phyloP scores from a whole-genome alignment of 2,329 filamentous ascomycete species.

The Rhynchosporium graminicola region DNA sequence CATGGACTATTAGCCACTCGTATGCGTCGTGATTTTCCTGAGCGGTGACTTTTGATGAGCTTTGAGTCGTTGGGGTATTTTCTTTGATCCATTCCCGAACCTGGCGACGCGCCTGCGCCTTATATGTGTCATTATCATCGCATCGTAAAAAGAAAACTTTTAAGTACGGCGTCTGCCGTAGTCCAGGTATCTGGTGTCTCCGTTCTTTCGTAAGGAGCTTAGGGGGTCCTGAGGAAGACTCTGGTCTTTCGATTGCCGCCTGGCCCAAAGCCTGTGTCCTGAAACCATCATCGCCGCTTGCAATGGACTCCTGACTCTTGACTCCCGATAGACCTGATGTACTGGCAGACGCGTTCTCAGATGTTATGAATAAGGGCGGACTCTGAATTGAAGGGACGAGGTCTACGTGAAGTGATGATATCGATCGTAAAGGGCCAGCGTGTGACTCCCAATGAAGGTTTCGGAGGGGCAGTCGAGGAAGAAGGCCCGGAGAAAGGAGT shows the following conservation, averaged over 20 bases:
- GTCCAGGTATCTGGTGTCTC: constrained; percentile 90
- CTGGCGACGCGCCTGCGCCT: constrained; percentile 72
- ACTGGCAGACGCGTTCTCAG: constrained; percentile 41
- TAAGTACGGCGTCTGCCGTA: constrained; percentile 90
- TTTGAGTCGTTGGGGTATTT: constrained; percentile 62
- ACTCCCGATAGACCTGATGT: constrained; percentile 39
- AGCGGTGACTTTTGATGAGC: constrained; percentile 57
- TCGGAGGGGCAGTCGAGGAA: constrained; percentile 77
- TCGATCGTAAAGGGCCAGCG: constrained; percentile 85
- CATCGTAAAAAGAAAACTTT: constrained; percentile 88
- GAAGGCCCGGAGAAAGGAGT: constrained; percentile 74
- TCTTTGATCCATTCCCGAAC: constrained; percentile 90
- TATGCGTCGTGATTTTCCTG: constrained; percentile 95
- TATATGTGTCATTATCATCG: constrained; percentile 95
- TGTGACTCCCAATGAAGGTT: constrained; percentile 98
- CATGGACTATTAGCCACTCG: constrained; percentile 92
- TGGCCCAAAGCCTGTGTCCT: constrained; percentile 56
- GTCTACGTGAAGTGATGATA: constrained; percentile 88
- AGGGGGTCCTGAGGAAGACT: constrained; percentile 27
- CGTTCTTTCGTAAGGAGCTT: constrained; percentile 53
- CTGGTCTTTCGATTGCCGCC: constrained; percentile 32
- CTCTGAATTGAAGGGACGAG: constrained; percentile 63
- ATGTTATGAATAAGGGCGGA: constrained; percentile 41
- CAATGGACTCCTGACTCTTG: constrained; percentile 42
- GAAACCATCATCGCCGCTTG: constrained; percentile 57